A percentile compares a stretch with the other conserved stretches of the same genome.
Conservation (phyloP, 768 basidiomycete genomes). For the Tremella fuciformis region DNA sequence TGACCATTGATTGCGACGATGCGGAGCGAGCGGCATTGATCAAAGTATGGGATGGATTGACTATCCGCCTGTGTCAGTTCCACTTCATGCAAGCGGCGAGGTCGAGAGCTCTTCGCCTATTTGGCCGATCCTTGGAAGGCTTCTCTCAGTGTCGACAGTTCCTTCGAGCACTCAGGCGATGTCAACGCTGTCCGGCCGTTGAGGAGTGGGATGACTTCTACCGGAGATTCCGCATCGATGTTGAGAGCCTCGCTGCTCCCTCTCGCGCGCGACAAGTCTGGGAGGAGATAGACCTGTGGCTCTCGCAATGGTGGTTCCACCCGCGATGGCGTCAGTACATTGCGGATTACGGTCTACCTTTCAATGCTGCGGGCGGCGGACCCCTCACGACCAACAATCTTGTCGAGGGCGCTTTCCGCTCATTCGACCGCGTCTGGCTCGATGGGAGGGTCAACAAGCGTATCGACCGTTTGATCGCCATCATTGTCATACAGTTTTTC, state of each 20-base stretch:
- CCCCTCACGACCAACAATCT: slow-evolving; percentile 15
- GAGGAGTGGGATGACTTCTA: slow-evolving; percentile 6
- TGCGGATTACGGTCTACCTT: slow-evolving; percentile 11
- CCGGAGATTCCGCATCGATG: background rate
- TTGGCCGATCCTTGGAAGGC: background rate
- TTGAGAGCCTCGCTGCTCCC: background rate
- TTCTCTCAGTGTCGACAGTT: background rate
- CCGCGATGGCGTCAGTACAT: slow-evolving; percentile 6
- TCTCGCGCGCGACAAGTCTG: no score
- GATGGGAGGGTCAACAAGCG: slow-evolving; percentile 9
- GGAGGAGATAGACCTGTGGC: background rate
- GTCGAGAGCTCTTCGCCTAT: no score
- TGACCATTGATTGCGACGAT: slow-evolving; percentile 15
- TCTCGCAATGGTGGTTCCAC: slow-evolving; percentile 6
- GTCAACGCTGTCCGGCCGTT: slow-evolving; percentile 7
- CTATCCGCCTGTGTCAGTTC: slow-evolving; percentile 15
- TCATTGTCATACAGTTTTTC: slow-evolving; percentile 9
- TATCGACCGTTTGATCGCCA: slow-evolving; percentile 11
- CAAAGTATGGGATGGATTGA: background rate
- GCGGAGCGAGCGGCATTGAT: slow-evolving; percentile 8
- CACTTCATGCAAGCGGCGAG: slow-evolving; percentile 13
- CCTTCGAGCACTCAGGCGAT: slow-evolving; percentile 1
- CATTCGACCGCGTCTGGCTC: slow-evolving; percentile 12
- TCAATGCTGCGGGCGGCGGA: slow-evolving; percentile 3
- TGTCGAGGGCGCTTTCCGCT: slow-evolving; percentile 7